Evolutionary conservation across 225 moss, liverwort and hornwort genomes (phyloP), one percentile per base, ranked within the genome.

Genomic region (Ulota crispa): DNA sequence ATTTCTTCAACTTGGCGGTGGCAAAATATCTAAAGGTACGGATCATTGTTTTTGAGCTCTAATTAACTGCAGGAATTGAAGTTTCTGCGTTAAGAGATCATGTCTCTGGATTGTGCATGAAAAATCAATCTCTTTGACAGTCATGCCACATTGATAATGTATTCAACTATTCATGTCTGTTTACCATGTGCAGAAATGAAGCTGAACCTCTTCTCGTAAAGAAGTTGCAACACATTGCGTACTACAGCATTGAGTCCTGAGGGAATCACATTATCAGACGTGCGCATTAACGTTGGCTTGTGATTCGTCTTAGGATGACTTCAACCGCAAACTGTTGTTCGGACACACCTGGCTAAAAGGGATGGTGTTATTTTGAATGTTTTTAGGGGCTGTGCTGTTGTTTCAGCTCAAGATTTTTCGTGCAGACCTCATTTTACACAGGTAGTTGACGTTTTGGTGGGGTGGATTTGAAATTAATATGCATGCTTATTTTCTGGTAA

Each of bases 1-100:
- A n/a, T 24, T 45, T 5, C 56, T 79, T 80, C 66, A 60, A 67
- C 66, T 61, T 59, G 60, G 32, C 0, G 21, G 30, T 32, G 27
- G 62, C 43, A 62, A 62, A 30, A 16, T 32, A 41, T 19, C 20
- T 9, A 4, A 71, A 84, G 83, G 83, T 81, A 81, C 43, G 63
- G 68, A 83, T 62, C 55, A 56, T 30, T 53, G 32, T 60, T 54
- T 61, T 72, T 32, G 42, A 72, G 72, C 57, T 31, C 13, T 18
- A 20, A 43, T 64, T 47, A 26, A 68, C 24, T 14, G 7, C 9
- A 64, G 2, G 3, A 18, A 9, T 12, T 13, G 64, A 63, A 56
- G 16, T 16, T 36, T 34, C 24, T 36, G 14, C 75, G 30, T 62
- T 16, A 11, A 70, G 28, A 28, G 9, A 45, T n/a, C n/a, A n/a